Evolutionary conservation across 2,329 filamentous ascomycete species (phyloP), one percentile per base, ranked within the genome.

Genomic region (Diaporthe ampelina): DNA sequence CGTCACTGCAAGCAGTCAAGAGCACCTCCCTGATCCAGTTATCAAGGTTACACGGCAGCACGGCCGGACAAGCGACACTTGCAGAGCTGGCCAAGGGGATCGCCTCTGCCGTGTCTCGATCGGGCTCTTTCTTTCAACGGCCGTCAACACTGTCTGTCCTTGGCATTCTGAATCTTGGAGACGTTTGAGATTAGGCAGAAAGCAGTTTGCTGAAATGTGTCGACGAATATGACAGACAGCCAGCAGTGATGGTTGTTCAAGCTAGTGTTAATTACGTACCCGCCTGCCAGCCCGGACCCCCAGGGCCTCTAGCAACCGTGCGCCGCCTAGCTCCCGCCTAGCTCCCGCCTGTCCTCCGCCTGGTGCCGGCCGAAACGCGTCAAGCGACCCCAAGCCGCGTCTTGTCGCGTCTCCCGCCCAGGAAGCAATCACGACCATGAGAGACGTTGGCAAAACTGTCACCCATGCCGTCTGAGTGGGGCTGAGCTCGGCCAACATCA

Each of bases 311-410:
- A 11, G 11, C 19, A 65, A 48, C 59, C 59, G 40, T 48, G 63
- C 45, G 8, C 29, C 29, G 63, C 63, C 63, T 68, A 68, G 63
- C 63, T 40, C 63, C 48, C 63, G 63, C 40, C 40, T 68, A 54
- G 32, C 63, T 40, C 32, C 48, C 63, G 63, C 48, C 48, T 21
- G 45, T 29, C 61, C 52, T 32, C 48, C 61, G 61, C 45, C 45
- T 21, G 63, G 48, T 54, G 63, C 35, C 68, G 70, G 57, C 70
- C 65, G 56, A 24, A 45, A 73, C 74, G 74, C 74, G 74, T 75
- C 19, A 72, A 58, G 43, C 45, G 19, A 63, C n/a, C 48, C n/a
- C 19, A 40, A 24, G 48, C 63, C 63, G 32, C 48, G 63, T 68
- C 63, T 67, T 8, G 21, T 54, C 63, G 63, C 63, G 63, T 54